These are phyloP conservation scores for Aspergillus melleus DNA, from an alignment of 2,329 filamentous ascomycete genomes.

Conservation along the genomic window DNA sequence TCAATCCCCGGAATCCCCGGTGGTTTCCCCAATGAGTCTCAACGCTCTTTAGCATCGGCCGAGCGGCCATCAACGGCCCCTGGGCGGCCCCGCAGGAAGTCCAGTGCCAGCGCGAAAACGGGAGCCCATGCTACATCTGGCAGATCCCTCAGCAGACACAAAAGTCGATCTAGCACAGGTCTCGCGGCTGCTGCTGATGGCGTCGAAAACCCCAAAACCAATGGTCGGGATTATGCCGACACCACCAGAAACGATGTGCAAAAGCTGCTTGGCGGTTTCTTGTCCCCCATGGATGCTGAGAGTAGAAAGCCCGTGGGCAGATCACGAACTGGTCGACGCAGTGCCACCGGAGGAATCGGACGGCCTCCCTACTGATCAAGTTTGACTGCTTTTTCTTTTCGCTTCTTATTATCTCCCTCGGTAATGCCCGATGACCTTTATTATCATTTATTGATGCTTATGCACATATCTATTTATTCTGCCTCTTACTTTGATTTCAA, in stretches of 20 bases:
- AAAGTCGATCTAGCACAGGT: constrained; percentile 35
- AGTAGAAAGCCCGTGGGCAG: constrained; percentile 17
- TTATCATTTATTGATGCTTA: constrained; percentile 10
- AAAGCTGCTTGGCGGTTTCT: constrained; percentile 39
- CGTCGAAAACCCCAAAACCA: constrained; percentile 10
- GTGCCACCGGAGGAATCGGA: constrained; percentile 31
- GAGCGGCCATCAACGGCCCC: constrained; percentile 37
- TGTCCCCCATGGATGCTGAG: constrained; percentile 26
- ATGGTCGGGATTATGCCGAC: constrained; percentile 22
- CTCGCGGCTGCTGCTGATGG: constrained; percentile 25
- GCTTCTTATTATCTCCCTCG: background rate
- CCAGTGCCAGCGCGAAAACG: constrained; percentile 23
- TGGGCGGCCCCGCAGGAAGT: constrained; percentile 20
- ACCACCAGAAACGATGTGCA: constrained; percentile 33
- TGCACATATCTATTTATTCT: constrained; percentile 13
- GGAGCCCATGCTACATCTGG: constrained; percentile 18
- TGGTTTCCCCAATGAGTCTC: constrained; percentile 42
- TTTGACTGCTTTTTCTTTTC: background rate
- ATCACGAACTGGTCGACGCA: constrained; percentile 21
- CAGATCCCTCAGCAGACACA: constrained; percentile 34
- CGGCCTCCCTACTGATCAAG: constrained; percentile 33
- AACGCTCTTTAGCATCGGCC: constrained; percentile 28
- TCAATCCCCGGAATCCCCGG: constrained; percentile 45
- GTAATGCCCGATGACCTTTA: background rate
- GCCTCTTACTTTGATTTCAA: background rate